Evolutionary conservation across 2,329 filamentous ascomycete genomes (phyloP).

Genomic region (Pseudocercospora musae): DNA sequence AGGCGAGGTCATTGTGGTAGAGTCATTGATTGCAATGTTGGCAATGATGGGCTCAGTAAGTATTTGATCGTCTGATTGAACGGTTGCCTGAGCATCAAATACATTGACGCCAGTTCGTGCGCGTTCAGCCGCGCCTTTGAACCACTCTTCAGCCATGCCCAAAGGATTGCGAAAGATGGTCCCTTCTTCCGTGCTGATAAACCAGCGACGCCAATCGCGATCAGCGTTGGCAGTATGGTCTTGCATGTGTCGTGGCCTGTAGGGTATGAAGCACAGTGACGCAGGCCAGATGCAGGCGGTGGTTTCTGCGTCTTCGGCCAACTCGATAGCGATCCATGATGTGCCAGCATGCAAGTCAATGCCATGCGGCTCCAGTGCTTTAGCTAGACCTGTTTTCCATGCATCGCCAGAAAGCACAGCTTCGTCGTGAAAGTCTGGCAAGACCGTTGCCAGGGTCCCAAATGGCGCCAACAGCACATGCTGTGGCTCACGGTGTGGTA

Average conservation of each 20-base stretch:
- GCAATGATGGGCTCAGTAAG: not conserved
- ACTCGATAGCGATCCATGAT: slow-evolving; percentile 15
- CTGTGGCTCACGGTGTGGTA: not conserved
- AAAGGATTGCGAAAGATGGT: slow-evolving; percentile 34
- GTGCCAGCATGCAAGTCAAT: slow-evolving; percentile 16
- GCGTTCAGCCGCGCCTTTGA: slow-evolving; percentile 19
- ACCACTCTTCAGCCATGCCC: slow-evolving; percentile 31
- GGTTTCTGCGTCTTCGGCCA: not conserved
- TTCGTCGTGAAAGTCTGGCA: not conserved
- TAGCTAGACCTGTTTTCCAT: slow-evolving; percentile 14
- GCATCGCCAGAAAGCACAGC: not conserved
- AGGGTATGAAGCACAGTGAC: slow-evolving; percentile 21
- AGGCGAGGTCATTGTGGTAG: slow-evolving; percentile 23
- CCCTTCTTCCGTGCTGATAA: slow-evolving; percentile 15
- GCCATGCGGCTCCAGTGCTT: slow-evolving; percentile 11
- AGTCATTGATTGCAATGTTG: not conserved
- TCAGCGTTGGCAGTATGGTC: not conserved
- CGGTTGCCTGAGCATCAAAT: not conserved
- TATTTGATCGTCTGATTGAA: not conserved
- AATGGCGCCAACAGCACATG: slow-evolving; percentile 16
- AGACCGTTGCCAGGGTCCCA: slow-evolving; percentile 10
- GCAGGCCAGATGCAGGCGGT: slow-evolving; percentile 25
- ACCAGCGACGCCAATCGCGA: slow-evolving; percentile 27
- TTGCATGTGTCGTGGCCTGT: not conserved
- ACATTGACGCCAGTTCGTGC: slow-evolving; percentile 19